phyloP scores from a whole-genome alignment of 83 land plant genomes.

The Picea mariana region DNA sequence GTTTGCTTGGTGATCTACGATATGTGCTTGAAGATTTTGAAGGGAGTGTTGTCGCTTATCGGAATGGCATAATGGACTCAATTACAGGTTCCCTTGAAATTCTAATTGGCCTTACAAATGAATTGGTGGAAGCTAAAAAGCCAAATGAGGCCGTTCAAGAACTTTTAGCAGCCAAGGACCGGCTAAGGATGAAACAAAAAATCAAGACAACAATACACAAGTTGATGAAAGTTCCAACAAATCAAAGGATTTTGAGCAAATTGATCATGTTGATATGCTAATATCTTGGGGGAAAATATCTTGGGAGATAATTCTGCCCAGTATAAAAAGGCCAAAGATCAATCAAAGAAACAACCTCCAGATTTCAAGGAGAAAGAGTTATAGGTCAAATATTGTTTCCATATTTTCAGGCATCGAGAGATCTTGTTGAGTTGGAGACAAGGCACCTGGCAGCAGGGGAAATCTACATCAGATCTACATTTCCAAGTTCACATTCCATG shows the following conservation, averaged over 20 bases:
- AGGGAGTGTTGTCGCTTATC: conserved; percentile 60
- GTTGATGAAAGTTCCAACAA: conserved; percentile 14
- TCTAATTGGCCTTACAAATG: conserved; percentile 63
- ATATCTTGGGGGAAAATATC: no score
- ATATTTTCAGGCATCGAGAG: no score
- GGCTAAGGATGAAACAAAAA: conserved; percentile 26
- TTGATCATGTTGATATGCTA: conserved; percentile 60
- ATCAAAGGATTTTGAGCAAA: conserved; percentile 15
- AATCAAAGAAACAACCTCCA: no score
- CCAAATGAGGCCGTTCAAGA: conserved; percentile 75
- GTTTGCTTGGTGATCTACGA: conserved; percentile 70
- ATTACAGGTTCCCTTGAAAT: conserved; percentile 32
- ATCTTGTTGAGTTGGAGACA: no score
- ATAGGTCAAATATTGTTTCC: no score
- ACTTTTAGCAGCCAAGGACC: conserved; percentile 43
- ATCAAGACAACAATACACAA: not conserved
- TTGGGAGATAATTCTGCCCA: no score
- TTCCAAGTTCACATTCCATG: no score
- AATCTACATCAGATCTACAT: no score
- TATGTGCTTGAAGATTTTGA: conserved; percentile 65
- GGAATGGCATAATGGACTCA: conserved; percentile 24
- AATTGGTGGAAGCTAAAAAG: conserved; percentile 59
- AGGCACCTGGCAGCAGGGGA: no score
- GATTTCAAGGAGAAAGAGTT: no score
- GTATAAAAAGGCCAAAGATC: no score